Base-by-base conservation (phyloP, 2,329 filamentous ascomycete species). In the Curvularia eragrostidis region DNA sequence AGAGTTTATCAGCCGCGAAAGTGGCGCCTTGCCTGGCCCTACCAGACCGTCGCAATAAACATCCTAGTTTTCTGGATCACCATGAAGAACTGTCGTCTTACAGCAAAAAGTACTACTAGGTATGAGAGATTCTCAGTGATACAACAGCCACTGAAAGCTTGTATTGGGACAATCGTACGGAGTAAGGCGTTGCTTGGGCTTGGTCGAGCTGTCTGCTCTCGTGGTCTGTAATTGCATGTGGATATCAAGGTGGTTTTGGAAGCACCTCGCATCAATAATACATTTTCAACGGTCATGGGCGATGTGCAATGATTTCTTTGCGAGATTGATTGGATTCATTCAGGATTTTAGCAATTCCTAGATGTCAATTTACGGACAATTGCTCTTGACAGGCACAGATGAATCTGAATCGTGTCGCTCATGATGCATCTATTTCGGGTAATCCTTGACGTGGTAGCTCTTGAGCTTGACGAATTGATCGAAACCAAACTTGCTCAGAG, bases 401-500 rank as follows among this genome's bases (percentile, higher is more conserved):
- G 60, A 28, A 15, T 34, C 10, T 61, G 61, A 58, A 59, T 58
- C 41, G 61, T 54, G 38, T 36, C 38, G 39, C 56, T 43, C 32
- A 46, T 54, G 43, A 51, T 54, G n/a, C 30, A 53, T 63, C 65
- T 75, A 85, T 78, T 84, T 85, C 1, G 85, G 85, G 71, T 87
- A 86, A 54, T 96, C 87, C 81, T 97, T 97, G 75, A 97, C 76
- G 78, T 98, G 94, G 77, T 90, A 96, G 82, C 91, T 97, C 88
- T 97, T 97, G 70, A 97, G 84, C 84, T 95, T 96, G 74, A 96
- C 89, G 74, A 97, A 98, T 75, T 96, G 91, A 69, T 97, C 94
- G 73, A 96, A 98, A 10, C 94, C 94, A 72, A 93, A 96, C 68
- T 82, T 88, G 79, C 92, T 95, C 69, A 98, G 80, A 9, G 93